phyloP scores from a whole-genome alignment of 768 basidiomycete genomes.

The Russula earlei region DNA sequence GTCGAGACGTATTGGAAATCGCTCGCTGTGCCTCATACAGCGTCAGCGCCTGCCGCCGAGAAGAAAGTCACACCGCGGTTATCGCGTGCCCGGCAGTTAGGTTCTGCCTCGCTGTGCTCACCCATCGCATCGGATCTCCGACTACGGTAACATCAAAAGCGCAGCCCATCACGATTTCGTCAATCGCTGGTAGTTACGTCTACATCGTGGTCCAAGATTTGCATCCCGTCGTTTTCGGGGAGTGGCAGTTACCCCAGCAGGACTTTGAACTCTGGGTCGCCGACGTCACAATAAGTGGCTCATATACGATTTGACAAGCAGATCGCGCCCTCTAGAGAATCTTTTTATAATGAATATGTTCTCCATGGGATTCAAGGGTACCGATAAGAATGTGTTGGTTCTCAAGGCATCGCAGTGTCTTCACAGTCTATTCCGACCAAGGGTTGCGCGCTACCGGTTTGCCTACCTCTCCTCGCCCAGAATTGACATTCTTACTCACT shows the following conservation, averaged over 20 bases:
- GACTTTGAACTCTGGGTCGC: constrained; percentile 71
- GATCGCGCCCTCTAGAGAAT: no score
- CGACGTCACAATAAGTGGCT: no score
- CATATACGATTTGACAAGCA: no score
- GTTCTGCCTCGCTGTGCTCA: constrained; percentile 37
- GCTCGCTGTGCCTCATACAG: constrained; percentile 39
- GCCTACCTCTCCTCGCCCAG: no score
- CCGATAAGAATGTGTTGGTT: no score
- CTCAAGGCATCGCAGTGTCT: no score
- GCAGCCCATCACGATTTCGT: constrained; percentile 74
- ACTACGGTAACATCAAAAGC: constrained; percentile 33
- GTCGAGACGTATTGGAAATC: constrained; percentile 99
- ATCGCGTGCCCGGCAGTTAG: constrained; percentile 24
- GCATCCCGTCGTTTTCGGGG: constrained; percentile 76
- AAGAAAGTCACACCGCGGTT: constrained; percentile 21
- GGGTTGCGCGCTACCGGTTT: no score
- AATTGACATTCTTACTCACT: no score
- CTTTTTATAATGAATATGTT: no score
- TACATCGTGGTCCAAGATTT: constrained; percentile 80
- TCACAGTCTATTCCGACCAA: no score
- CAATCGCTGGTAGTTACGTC: constrained; percentile 82
- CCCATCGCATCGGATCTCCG: constrained; percentile 57
- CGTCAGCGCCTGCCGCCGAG: constrained; percentile 19
- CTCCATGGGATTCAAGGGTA: no score
- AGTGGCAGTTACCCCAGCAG: constrained; percentile 65